These are phyloP conservation scores for Calonectria pseudoturangicola DNA, from an alignment of 2,329 filamentous ascomycete genomes.

Conservation along the genomic window DNA sequence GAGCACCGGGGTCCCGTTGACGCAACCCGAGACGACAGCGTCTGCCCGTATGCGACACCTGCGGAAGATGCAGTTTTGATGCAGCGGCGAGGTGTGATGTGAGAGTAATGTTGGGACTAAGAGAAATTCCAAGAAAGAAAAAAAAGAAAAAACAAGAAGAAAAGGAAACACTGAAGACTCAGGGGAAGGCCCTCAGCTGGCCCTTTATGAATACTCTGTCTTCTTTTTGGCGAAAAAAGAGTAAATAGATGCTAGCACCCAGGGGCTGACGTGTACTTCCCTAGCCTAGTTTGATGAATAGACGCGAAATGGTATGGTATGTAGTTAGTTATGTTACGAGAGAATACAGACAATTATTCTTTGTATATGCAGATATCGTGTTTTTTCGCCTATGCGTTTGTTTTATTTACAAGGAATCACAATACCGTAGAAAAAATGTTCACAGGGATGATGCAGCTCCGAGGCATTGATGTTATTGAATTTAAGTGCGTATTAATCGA, in stretches of 20 bases:
- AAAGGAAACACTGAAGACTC: conserved; percentile 24
- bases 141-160: not conserved
- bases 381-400: too few species aligned
- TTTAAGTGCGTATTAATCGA: conserved; percentile 3
- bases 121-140: conserved; percentile 6
- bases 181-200: conserved; percentile 18
- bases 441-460: not conserved
- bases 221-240: conserved; percentile 32
- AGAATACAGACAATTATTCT: conserved; percentile 7
- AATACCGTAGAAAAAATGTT: not conserved
- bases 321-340: conserved; percentile 51
- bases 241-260: conserved; percentile 40
- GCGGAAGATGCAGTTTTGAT: conserved; percentile 30
- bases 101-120: not conserved
- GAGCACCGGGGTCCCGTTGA: conserved; percentile 27
- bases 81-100: conserved; percentile 14
- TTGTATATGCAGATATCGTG: too few species aligned
- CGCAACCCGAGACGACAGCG: conserved; percentile 20
- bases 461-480: not conserved
- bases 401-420: not conserved
- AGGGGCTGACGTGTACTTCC: conserved; percentile 25
- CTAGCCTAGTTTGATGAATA: conserved; percentile 45
- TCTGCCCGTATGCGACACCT: conserved; percentile 38
- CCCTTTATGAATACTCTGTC: conserved; percentile 33
- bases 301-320: conserved; percentile 46